Evolutionary conservation across 495 filamentous ascomycete species (phyloP).

Genomic region (Alectoria sarmentosa): DNA sequence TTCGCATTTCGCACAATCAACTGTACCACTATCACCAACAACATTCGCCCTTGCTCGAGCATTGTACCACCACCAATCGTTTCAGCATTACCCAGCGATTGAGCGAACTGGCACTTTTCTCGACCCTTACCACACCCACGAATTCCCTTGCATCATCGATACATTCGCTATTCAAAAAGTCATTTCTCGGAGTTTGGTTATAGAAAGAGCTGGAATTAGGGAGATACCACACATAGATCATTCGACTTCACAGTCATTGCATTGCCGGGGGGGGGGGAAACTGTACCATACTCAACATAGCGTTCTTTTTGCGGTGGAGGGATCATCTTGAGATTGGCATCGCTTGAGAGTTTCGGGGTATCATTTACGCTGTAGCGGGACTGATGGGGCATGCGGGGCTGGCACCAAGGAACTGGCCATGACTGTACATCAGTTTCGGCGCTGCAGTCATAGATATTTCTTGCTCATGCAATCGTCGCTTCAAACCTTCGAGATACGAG

Average conservation of each 20-base stretch:
- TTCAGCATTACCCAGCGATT: conserved; percentile 19
- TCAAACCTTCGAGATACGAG: background rate
- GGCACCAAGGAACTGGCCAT: background rate
- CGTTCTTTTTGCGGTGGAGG: background rate
- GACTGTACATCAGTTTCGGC: background rate
- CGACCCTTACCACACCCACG: conserved; percentile 16
- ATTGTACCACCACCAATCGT: conserved; percentile 25
- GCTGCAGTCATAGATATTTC: background rate
- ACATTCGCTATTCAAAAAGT: conserved; percentile 16
- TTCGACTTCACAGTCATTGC: conserved; percentile 25
- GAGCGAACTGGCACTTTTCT: conserved; percentile 17
- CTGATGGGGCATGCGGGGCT: background rate
- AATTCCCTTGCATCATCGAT: conserved; percentile 22
- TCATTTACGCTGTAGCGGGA: background rate
- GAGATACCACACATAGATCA: conserved; percentile 30
- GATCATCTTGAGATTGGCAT: conserved; percentile 6
- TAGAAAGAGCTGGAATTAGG: conserved; percentile 20
- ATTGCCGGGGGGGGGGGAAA: conserved; percentile 13
- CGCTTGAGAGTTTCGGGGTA: conserved; percentile 8
- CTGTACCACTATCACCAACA: conserved; percentile 22
- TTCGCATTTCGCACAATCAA: conserved; percentile 18
- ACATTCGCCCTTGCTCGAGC: conserved; percentile 15
- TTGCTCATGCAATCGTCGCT: background rate
- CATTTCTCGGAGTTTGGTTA: conserved; percentile 20
- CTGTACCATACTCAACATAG: conserved; percentile 15